Conservation (phyloP, 2,329 filamentous ascomycete genomes). For the Fusarium oxysporum region DNA sequence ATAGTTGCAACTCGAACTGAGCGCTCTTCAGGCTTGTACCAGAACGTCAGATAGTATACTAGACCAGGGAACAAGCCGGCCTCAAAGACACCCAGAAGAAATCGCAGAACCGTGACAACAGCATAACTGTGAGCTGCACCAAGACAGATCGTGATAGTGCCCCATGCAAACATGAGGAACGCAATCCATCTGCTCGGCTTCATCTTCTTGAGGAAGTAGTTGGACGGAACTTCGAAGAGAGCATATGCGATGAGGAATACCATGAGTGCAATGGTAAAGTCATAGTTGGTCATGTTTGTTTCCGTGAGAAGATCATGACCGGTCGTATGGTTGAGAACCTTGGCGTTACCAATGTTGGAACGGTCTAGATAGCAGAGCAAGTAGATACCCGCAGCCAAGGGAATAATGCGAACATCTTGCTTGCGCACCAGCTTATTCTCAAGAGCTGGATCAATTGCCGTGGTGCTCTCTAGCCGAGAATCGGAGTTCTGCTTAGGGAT, state of each 20-base stretch:
- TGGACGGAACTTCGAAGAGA: slow-evolving; percentile 58
- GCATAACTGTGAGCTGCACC: slow-evolving; percentile 54
- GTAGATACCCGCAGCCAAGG: slow-evolving; percentile 38
- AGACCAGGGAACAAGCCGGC: slow-evolving; percentile 45
- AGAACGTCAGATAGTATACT: slow-evolving; percentile 67
- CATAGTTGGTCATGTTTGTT: slow-evolving; percentile 56
- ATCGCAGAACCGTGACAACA: slow-evolving; percentile 45
- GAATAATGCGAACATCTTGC: slow-evolving; percentile 40
- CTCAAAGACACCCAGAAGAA: slow-evolving; percentile 48
- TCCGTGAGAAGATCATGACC: slow-evolving; percentile 52
- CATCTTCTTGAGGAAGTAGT: slow-evolving; percentile 59
- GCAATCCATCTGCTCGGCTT: slow-evolving; percentile 61
- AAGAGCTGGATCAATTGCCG: slow-evolving; percentile 12
- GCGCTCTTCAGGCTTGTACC: slow-evolving; percentile 77
- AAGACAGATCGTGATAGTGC: slow-evolving; percentile 56
- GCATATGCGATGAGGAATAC: slow-evolving; percentile 66
- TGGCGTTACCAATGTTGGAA: slow-evolving; percentile 61
- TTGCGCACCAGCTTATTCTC: slow-evolving; percentile 27
- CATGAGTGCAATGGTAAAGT: slow-evolving; percentile 68
- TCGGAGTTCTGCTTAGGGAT: slow-evolving; percentile 13
- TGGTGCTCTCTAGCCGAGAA: slow-evolving; percentile 15
- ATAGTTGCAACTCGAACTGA: slow-evolving; percentile 74
- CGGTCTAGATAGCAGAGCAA: slow-evolving; percentile 62
- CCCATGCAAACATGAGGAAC: slow-evolving; percentile 48
- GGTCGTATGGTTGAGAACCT: slow-evolving; percentile 53